These are phyloP conservation scores for Sporothrix sp. DNA, from an alignment of 2,329 filamentous ascomycete species.

Conservation along the genomic window DNA sequence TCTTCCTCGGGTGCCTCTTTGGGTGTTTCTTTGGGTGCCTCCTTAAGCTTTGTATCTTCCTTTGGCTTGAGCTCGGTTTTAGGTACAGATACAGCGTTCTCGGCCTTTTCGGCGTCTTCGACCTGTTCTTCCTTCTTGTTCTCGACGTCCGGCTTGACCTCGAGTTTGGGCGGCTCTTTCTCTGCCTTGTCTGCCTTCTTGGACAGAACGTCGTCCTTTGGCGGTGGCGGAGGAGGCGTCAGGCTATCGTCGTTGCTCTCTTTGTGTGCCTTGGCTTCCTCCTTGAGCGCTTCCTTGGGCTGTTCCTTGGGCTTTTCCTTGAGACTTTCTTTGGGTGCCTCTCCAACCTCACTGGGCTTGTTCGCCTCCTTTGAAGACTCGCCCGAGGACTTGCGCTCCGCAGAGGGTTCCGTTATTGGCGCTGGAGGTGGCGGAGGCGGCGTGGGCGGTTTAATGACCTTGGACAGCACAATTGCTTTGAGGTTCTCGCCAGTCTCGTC, in stretches of 20 bases:
- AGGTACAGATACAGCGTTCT: too few relatives aligned
- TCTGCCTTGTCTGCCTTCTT: background rate
- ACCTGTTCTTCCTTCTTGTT: background rate
- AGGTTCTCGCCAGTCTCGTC: slow-evolving; percentile 63
- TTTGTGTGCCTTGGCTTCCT: background rate
- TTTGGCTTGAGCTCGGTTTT: too few relatives aligned
- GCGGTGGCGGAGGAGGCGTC: background rate
- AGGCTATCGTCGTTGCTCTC: background rate
- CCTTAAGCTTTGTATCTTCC: too few relatives aligned
- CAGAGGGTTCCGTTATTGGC: background rate
- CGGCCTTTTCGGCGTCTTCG: too few relatives aligned
- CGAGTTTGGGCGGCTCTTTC: too few relatives aligned
- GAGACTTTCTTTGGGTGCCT: too few relatives aligned
- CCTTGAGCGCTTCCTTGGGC: background rate
- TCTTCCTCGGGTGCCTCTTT: too few relatives aligned
- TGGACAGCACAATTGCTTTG: slow-evolving; percentile 52
- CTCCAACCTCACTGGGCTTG: background rate
- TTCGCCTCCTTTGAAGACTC: background rate
- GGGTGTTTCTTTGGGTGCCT: too few relatives aligned
- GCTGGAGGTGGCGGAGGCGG: slow-evolving; percentile 11
- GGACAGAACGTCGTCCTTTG: background rate
- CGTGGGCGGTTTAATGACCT: slow-evolving; percentile 31
- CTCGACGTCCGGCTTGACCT: slow-evolving; percentile 3
- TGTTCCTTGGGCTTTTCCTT: too few relatives aligned
- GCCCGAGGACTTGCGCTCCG: background rate